phyloP scores from a whole-genome alignment of 495 filamentous ascomycete species.

The Tricharina praecox region DNA sequence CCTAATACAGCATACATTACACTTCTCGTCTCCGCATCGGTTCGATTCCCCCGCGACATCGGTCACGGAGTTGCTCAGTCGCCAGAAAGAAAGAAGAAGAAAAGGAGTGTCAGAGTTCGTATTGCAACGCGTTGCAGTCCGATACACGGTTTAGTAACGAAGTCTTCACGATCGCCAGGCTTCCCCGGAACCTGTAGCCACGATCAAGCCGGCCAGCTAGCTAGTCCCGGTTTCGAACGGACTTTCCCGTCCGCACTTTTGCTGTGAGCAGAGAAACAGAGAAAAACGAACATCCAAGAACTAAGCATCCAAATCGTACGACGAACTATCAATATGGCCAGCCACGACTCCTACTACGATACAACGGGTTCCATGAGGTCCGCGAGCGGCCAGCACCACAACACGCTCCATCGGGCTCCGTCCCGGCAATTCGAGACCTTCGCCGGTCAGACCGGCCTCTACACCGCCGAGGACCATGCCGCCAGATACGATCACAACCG shows the following conservation, averaged over 20 bases:
- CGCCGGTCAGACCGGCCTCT: conserved; percentile 42
- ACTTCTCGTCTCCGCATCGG: no score
- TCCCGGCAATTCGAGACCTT: conserved; percentile 53
- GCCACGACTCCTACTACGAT: conserved; percentile 30
- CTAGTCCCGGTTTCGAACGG: conserved; percentile 2
- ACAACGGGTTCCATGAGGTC: conserved; percentile 31
- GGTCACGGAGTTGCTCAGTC: no score
- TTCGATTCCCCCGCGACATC: no score
- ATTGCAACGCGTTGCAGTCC: no score
- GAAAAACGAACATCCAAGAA: not conserved
- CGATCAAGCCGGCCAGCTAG: not conserved
- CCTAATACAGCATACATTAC: no score
- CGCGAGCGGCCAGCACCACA: conserved; percentile 34
- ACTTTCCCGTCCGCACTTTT: not conserved
- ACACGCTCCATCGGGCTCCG: conserved; percentile 47
- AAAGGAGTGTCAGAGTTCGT: no score
- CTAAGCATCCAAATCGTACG: no score
- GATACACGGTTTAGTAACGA: no score
- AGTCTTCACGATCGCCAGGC: no score
- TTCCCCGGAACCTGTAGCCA: no score
- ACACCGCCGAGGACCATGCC: conserved; percentile 42
- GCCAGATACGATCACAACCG: conserved; percentile 42
- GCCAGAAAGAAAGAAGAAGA: no score
- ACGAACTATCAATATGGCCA: conserved; percentile 15
- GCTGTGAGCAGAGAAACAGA: not conserved